Conservation (phyloP, 2,329 filamentous ascomycete species). For the Calonectria honghensis region DNA sequence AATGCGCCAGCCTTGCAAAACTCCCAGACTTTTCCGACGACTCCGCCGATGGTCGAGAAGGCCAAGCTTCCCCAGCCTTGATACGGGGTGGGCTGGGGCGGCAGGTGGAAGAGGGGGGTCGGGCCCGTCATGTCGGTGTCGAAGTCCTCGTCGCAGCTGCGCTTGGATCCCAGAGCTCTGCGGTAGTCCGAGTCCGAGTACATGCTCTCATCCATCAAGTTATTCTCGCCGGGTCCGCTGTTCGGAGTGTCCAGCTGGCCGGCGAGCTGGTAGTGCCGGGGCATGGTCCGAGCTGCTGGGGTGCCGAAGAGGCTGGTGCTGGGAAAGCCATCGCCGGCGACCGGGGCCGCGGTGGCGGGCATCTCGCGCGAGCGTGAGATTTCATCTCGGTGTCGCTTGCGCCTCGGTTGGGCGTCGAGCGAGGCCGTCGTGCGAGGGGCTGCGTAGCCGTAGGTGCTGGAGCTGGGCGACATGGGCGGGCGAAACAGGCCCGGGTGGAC, state of each 20-base stretch:
- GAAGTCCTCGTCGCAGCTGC: constrained; percentile 60
- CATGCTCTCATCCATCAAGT: constrained; percentile 70
- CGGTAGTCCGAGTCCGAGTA: constrained; percentile 76
- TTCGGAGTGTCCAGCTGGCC: constrained; percentile 72
- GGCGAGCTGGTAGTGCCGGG: constrained; percentile 68
- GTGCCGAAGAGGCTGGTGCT: constrained; percentile 50
- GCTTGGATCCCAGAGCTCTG: constrained; percentile 70
- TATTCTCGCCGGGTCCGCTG: constrained; percentile 56
- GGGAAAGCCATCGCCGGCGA: constrained; percentile 46
- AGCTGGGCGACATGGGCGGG: constrained; percentile 65
- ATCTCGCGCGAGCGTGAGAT: constrained; percentile 53
- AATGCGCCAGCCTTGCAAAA: constrained; percentile 87
- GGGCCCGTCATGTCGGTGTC: constrained; percentile 59
- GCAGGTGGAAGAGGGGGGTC: constrained; percentile 58
- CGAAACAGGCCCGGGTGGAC: constrained; percentile 69
- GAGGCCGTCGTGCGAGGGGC: constrained; percentile 46
- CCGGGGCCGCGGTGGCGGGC: not conserved
- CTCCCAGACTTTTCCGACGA: constrained; percentile 87
- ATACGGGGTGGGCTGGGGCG: constrained; percentile 55
- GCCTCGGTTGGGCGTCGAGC: constrained; percentile 60
- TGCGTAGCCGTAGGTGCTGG: constrained; percentile 63
- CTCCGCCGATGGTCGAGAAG: constrained; percentile 77
- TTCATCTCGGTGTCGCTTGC: constrained; percentile 65
- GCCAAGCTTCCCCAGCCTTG: constrained; percentile 75
- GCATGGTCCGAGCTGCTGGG: constrained; percentile 41